Conservation (phyloP, 2,329 filamentous ascomycete species). For the Plectosphaerella cucumerina region DNA sequence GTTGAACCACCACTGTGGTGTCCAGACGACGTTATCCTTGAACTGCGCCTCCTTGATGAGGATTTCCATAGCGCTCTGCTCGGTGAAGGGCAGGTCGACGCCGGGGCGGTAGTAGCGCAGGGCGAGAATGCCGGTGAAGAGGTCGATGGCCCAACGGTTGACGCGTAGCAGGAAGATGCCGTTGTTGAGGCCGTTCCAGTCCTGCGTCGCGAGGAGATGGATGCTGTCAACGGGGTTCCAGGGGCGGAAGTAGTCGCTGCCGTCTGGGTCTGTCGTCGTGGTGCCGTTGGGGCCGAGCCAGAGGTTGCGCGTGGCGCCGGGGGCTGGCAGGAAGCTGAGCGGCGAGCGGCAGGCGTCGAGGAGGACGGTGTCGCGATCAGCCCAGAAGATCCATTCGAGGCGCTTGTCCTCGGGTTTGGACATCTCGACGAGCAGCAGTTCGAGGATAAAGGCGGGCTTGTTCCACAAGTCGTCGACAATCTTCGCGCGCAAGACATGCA, state of each 20-base stretch:
- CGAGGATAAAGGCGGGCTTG: constrained; percentile 32
- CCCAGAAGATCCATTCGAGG: constrained; percentile 14
- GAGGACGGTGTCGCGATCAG: constrained; percentile 15
- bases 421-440: constrained; percentile 19
- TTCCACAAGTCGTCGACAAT: constrained; percentile 25
- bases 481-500: constrained; percentile 24
- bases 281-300: too few species aligned
- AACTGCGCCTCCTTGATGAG: constrained; percentile 9
- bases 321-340: constrained; percentile 9
- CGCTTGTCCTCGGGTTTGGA: constrained; percentile 9
- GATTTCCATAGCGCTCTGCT: constrained; percentile 16
- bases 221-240: not conserved
- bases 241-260: not conserved
- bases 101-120: constrained; percentile 11
- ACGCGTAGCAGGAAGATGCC: constrained; percentile 15
- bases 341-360: constrained; percentile 12
- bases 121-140: constrained; percentile 13
- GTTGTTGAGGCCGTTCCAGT: constrained; percentile 15
- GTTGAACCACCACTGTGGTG: constrained; percentile 17
- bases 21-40: constrained; percentile 1
- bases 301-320: not conserved
- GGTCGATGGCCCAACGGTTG: constrained; percentile 8
- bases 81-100: constrained; percentile 8
- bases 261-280: not conserved
- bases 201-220: constrained; percentile 10